Percentiles rank a stretch among this genome's conserved stretches.
Evolutionary conservation across 208 protist genomes (phyloP).

Genomic region (Entamoeba invadens): DNA sequence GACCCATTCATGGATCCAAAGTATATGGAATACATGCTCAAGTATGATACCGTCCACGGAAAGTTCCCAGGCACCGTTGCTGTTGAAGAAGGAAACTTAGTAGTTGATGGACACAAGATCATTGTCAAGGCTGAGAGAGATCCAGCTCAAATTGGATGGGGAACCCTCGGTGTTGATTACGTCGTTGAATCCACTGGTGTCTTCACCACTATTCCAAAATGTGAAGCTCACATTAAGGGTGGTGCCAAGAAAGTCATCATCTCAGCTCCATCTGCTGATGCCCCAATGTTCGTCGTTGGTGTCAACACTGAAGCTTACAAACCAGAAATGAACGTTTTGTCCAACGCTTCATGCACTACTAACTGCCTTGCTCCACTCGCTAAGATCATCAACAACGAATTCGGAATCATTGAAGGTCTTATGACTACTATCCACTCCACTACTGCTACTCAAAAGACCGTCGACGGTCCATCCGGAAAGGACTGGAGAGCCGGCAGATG

Average conservation of each 20-base stretch:
- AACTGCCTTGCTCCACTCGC: conserved; percentile 96
- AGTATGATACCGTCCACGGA: conserved; percentile 82
- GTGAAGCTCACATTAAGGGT: conserved; percentile 66
- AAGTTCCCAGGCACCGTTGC: conserved; percentile 50
- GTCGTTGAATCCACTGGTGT: conserved; percentile 95
- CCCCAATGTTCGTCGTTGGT: conserved; percentile 91
- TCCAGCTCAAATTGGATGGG: conserved; percentile 77
- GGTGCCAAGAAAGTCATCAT: conserved; percentile 94
- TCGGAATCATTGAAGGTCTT: conserved; percentile 68
- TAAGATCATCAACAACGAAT: conserved; percentile 83
- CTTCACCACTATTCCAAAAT: conserved; percentile 71
- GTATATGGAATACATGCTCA: conserved; percentile 71
- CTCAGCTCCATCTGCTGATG: conserved; percentile 78
- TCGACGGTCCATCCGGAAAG: conserved; percentile 85
- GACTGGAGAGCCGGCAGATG: conserved; percentile 85
- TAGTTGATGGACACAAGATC: conserved; percentile 46
- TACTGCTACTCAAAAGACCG: conserved; percentile 90
- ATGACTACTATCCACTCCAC: conserved; percentile 97
- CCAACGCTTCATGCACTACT: conserved; percentile 97
- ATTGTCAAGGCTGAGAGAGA: conserved; percentile 45
- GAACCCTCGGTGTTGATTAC: conserved; percentile 65
- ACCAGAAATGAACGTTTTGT: conserved; percentile 60
- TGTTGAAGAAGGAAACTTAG: conserved; percentile 19
- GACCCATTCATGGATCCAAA: conserved; percentile 70
- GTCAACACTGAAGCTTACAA: conserved; percentile 79